Evolutionary conservation across 257 asterid species (phyloP).

Genomic region (Capsicum baccatum): DNA sequence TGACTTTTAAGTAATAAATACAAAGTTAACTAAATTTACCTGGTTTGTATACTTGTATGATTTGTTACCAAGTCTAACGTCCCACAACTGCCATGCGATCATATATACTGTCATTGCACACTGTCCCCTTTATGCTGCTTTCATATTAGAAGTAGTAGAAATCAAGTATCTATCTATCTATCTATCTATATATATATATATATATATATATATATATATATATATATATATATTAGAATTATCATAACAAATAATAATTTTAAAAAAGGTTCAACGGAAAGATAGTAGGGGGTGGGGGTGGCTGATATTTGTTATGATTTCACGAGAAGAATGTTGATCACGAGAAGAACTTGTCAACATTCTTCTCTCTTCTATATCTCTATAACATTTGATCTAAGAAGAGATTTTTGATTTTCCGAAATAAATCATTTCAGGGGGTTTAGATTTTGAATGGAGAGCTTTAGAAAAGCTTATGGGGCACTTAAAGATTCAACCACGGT

Average conservation of each 20-base stretch:
- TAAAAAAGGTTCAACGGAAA: neutral
- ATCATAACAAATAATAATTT: too few relatives aligned
- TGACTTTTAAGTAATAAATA: too few relatives aligned
- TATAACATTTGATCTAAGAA: slow-evolving; percentile 29
- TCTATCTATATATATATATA: too few relatives aligned
- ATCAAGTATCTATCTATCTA: too few relatives aligned
- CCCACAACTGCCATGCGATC: slow-evolving; percentile 26
- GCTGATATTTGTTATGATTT: neutral
- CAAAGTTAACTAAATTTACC: neutral
- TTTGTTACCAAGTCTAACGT: slow-evolving; percentile 21
- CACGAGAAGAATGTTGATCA: neutral
- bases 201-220: too few relatives aligned
- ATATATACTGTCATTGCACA: slow-evolving; percentile 19
- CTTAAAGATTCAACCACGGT: slow-evolving; percentile 94
- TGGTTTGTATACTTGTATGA: neutral
- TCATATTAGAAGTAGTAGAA: neutral
- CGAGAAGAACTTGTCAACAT: slow-evolving; percentile 14
- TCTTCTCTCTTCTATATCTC: slow-evolving; percentile 36
- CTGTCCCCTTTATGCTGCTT: slow-evolving; percentile 21
- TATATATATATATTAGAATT: neutral
- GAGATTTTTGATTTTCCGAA: neutral
- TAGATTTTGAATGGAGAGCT: slow-evolving; percentile 67
- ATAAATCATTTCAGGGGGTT: slow-evolving; percentile 21
- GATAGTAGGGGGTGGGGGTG: neutral
- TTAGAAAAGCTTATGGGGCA: slow-evolving; percentile 91